Evolutionary conservation across 2,329 filamentous ascomycete genomes (phyloP), one percentile per base, ranked within the genome.

Genomic region (Aspergillus cejpii): DNA sequence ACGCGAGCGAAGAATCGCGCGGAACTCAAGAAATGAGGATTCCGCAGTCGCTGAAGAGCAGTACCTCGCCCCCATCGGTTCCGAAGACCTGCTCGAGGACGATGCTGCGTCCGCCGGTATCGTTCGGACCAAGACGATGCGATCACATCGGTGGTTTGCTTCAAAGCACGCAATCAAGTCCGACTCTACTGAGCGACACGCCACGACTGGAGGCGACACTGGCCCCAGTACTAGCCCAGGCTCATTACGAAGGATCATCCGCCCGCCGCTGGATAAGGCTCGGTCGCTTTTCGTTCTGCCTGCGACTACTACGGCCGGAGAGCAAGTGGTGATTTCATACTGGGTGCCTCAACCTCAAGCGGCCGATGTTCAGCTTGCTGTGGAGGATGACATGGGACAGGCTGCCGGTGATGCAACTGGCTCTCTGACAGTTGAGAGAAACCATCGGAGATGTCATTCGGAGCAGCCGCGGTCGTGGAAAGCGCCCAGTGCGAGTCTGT

Each of bases 381-480:
- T 37, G n/a, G 26, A 28, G 5, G 39, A 48, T 34, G 48, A 49
- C n/a, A 41, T 40, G 11, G 44, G 37, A 7, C 43, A 38, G 17
- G 12, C 26, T 17, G 15, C 19, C 12, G 41, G 39, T 6, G 20
- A 43, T 26, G 40, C 28, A 37, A 26, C 39, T 33, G 41, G 41
- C 6, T 43, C 27, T n/a, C 42, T 52, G 20, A 19, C 43, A n/a
- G 47, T 43, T 3, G 59, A 57, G 17, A 55, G 59, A 41, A 54
- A 59, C 5, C 63, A 67, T 54, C 54, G 62, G 14, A 56, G 65
- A 40, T 64, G 62, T 43, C 65, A 68, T 51, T 67, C 65, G 10
- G 64, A 67, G 41, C 61, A 65, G 43, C 65, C 65, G 19, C 57
- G 63, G 29, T 52, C 63, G 20, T 68, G 65, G 65, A 62, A 58